phyloP scores from a whole-genome alignment of 2,329 filamentous ascomycete species.

The Penicillium concentricum region DNA sequence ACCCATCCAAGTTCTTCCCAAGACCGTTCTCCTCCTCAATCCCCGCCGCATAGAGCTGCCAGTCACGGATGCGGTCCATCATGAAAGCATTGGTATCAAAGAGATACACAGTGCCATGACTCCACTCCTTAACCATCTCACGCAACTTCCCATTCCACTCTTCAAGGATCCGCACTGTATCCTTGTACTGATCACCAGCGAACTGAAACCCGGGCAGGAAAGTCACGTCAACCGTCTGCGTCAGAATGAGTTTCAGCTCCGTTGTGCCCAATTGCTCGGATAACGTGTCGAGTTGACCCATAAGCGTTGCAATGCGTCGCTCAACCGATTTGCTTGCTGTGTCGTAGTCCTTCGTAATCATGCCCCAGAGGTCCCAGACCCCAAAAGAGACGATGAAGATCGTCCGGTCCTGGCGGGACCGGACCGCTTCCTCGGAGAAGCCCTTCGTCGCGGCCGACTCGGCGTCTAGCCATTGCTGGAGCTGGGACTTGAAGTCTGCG shows the following conservation, averaged over 20 bases:
- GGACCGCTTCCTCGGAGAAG: slow-evolving; percentile 24
- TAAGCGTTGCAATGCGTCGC: slow-evolving; percentile 34
- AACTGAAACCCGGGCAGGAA: slow-evolving; percentile 39
- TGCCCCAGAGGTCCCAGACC: slow-evolving; percentile 42
- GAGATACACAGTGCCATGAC: slow-evolving; percentile 35
- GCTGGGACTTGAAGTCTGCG: slow-evolving; percentile 39
- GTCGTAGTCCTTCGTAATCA: slow-evolving; percentile 29
- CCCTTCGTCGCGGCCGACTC: slow-evolving; percentile 28
- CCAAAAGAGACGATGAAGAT: slow-evolving; percentile 41
- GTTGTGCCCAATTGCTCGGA: slow-evolving; percentile 28
- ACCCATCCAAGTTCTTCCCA: slow-evolving; percentile 34
- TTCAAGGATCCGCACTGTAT: slow-evolving; percentile 32
- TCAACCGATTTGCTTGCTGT: slow-evolving; percentile 27
- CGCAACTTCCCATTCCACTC: slow-evolving; percentile 38
- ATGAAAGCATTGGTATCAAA: slow-evolving; percentile 43
- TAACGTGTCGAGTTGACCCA: slow-evolving; percentile 33
- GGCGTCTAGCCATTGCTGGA: slow-evolving; percentile 35
- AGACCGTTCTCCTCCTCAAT: slow-evolving; percentile 37
- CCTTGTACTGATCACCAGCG: slow-evolving; percentile 30
- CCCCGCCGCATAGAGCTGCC: slow-evolving; percentile 37
- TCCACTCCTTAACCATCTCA: slow-evolving; percentile 32
- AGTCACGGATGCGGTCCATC: slow-evolving; percentile 39
- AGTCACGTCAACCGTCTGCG: slow-evolving; percentile 39
- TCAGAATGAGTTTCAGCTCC: slow-evolving; percentile 39
- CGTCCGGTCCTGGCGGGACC: slow-evolving; percentile 30